Evolutionary conservation across 352 stramenopile species (phyloP), one percentile per base, ranked within the genome.

Genomic region (Phytophthora pistaciae): DNA sequence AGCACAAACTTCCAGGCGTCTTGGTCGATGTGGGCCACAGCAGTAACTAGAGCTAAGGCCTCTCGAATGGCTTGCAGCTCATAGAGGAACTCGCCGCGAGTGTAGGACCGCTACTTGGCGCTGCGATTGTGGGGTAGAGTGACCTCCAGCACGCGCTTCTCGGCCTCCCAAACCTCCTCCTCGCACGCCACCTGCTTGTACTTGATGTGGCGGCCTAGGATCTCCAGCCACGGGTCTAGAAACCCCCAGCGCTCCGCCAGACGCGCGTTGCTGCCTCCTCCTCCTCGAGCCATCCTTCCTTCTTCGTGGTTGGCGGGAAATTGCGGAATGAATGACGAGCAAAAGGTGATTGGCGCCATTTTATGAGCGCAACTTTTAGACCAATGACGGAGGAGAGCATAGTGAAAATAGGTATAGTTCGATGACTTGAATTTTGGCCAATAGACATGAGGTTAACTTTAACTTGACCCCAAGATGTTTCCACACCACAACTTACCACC

Each of bases 21-120:
- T 60, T 60, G n/a, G 55, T 60, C 55, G 4, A 60, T 27, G 20
- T 60, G 55, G 14, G 52, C 52, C 52, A 57, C 52, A 21, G 52
- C 52, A 1, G 25, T 14, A 16, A 57, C 3, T 16, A 57, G 25
- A 23, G 52, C 52, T 11, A 57, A 20, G 20, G 52, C 52, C 18
- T 57, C 52, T 42, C 52, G 52, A 5, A 57, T 14, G 5, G 18
- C 8, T 5, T 7, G 49, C 49, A 55, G 49, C 6, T 55, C 49
- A 21, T 55, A 29, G 20, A 31, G 9, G 16, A 55, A 55, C 21
- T 55, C n/a, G 21, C 21, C 9, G 1, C 16, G 20, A 6, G 49
- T 33, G 49, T 29, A 56, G 29, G 29, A 36, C 29, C 9, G 29
- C 7, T 11, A 36, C 29, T 36, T 36, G 29, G 29, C 7, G 29